Percentiles rank a stretch among this genome's conserved stretches.
Evolutionary conservation across 2,329 filamentous ascomycete species (phyloP).

Genomic region (Tolypocladium album): DNA sequence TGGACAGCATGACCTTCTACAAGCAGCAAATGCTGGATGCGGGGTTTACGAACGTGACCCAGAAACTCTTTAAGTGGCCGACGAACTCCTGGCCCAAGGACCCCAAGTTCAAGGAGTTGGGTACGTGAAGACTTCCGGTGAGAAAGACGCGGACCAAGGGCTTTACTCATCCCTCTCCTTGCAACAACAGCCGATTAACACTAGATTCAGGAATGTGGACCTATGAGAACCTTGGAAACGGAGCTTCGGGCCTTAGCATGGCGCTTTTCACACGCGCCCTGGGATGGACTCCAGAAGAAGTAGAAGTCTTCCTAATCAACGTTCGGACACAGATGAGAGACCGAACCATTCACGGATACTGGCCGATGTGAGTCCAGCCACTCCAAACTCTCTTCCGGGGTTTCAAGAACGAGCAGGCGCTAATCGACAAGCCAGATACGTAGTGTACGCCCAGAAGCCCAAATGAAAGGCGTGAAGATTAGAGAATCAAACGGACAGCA

Average conservation of each 20-base stretch:
- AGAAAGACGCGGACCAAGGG: slow-evolving; percentile 7
- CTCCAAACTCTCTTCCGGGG: too few relatives aligned
- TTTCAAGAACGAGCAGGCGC: neutral
- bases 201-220: slow-evolving; percentile 23
- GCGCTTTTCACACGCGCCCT: slow-evolving; percentile 25
- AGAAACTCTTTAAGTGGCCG: slow-evolving; percentile 38
- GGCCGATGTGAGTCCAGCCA: slow-evolving; percentile 21
- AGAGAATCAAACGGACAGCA: too few relatives aligned
- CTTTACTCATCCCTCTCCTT: neutral
- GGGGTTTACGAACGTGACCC: slow-evolving; percentile 41
- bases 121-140: slow-evolving; percentile 11
- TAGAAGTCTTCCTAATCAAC: slow-evolving; percentile 20
- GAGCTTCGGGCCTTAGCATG: slow-evolving; percentile 24
- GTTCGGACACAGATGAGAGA: slow-evolving; percentile 23
- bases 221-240: slow-evolving; percentile 20
- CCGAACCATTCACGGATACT: slow-evolving; percentile 23
- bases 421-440: neutral
- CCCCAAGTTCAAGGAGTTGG: slow-evolving; percentile 38
- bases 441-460: slow-evolving; percentile 5
- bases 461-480: neutral
- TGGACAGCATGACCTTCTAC: slow-evolving; percentile 17
- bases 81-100: slow-evolving; percentile 41
- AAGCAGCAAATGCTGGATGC: slow-evolving; percentile 32
- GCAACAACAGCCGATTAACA: neutral
- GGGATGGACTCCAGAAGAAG: slow-evolving; percentile 22